Percentiles rank a stretch among this genome's conserved stretches.
phyloP scores from a whole-genome alignment of 140 eudicot species.

The Bidens hawaiensis region DNA sequence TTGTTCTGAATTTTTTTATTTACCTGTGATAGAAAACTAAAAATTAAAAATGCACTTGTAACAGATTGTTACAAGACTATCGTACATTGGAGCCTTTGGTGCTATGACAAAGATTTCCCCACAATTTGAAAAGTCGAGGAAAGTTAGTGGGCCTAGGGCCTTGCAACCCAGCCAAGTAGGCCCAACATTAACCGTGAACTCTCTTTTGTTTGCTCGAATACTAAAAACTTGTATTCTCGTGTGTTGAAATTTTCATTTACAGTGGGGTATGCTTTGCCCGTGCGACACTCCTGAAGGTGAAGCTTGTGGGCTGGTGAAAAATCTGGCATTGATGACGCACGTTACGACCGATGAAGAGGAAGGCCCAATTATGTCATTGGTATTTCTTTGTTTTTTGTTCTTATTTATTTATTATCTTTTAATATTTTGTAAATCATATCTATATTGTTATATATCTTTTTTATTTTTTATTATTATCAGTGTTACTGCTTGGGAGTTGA shows the following conservation, averaged over 20 bases:
- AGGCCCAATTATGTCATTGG: constrained; percentile 79
- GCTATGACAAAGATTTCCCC: constrained; percentile 80
- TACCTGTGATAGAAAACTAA: no score
- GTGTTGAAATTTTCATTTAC: constrained; percentile 25
- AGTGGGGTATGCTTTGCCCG: constrained; percentile 99
- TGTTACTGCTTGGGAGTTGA: constrained; percentile 82
- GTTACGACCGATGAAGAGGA: constrained; percentile 96
- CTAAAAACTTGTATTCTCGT: background rate
- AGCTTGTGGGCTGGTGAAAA: constrained; percentile 91
- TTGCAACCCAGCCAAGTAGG: constrained; percentile 95
- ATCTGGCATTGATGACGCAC: constrained; percentile 91
- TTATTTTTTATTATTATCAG: constrained; percentile 25
- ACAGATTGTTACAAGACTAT: constrained; percentile 83
- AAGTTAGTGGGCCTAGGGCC: constrained; percentile 99
- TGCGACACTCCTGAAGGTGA: constrained; percentile 99
- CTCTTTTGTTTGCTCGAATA: background rate
- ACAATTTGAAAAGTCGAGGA: constrained; percentile 89
- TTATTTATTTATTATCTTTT: background rate
- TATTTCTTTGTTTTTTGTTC: constrained; percentile 12
- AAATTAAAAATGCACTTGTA: constrained; percentile 9
- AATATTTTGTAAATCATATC: no score
- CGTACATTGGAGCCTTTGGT: constrained; percentile 76
- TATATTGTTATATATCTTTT: background rate
- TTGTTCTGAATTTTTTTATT: background rate
- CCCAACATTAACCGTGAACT: background rate